These are phyloP conservation scores for Pseudocercospora fuligena DNA, from an alignment of 2,329 filamentous ascomycete species.

Conservation along the genomic window DNA sequence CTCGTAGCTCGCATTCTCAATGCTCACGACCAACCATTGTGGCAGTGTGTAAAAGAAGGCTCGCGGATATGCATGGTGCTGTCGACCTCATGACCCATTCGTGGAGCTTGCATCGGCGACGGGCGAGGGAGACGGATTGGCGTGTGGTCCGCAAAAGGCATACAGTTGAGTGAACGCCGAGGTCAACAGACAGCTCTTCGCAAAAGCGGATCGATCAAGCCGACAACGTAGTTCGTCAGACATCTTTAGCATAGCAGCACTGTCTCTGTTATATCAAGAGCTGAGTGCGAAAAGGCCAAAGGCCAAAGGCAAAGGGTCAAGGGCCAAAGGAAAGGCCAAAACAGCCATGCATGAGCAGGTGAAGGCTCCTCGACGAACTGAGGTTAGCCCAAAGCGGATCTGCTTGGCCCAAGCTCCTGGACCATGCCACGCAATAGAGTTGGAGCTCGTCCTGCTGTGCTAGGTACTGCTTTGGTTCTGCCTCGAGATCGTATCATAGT, in stretches of 20 bases:
- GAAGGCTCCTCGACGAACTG: no score
- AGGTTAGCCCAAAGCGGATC: no score
- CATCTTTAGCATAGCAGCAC: neutral
- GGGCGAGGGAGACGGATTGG: neutral
- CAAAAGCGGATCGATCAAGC: neutral
- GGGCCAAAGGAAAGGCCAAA: no score
- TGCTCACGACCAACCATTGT: neutral
- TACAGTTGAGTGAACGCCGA: neutral
- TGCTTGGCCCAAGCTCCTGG: no score
- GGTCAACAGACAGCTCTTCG: neutral
- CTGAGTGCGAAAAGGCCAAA: neutral
- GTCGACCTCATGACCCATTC: neutral
- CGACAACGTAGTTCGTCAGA: neutral
- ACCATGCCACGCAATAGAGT: no score
- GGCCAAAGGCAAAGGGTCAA: neutral
- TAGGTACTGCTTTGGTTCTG: no score
- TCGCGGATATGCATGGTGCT: neutral
- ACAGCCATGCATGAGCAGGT: neutral
- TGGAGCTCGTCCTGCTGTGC: neutral
- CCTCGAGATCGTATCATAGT: no score
- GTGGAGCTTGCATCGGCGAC: neutral
- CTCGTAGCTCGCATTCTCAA: neutral
- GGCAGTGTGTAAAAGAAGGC: neutral
- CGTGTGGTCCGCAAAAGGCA: neutral
- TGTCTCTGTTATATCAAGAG: neutral